These are phyloP conservation scores for Colletotrichum tamarilloi DNA, from an alignment of 2,329 filamentous ascomycete genomes.

Conservation along the genomic window DNA sequence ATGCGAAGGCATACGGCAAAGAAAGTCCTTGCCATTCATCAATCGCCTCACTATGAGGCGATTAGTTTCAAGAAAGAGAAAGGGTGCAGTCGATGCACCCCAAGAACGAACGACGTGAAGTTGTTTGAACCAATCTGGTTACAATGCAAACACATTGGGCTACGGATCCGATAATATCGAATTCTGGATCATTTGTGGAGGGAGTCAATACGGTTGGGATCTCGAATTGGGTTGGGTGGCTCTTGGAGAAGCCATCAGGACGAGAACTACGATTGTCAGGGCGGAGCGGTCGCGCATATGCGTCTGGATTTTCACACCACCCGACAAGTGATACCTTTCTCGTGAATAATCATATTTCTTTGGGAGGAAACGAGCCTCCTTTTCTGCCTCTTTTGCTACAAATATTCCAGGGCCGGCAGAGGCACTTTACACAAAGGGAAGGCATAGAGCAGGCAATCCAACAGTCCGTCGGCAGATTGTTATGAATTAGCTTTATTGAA, in stretches of 20 bases:
- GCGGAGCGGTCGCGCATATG: neutral
- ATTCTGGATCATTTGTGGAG: slow-evolving; percentile 20
- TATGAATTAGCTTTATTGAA: slow-evolving; percentile 31
- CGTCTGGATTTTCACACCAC: slow-evolving; percentile 4
- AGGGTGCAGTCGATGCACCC: neutral
- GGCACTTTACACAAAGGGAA: slow-evolving; percentile 18
- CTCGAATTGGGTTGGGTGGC: slow-evolving; percentile 16
- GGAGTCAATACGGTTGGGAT: slow-evolving; percentile 16
- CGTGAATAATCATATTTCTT: slow-evolving; percentile 35
- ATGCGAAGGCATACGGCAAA: neutral
- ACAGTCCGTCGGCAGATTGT: slow-evolving; percentile 36
- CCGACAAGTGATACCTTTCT: slow-evolving; percentile 27
- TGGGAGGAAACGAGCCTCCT: slow-evolving; percentile 12
- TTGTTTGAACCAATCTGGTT: neutral
- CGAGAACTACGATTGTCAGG: slow-evolving; percentile 1
- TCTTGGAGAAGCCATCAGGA: slow-evolving; percentile 19
- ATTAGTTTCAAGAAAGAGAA: neutral
- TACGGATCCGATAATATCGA: neutral
- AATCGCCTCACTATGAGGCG: neutral
- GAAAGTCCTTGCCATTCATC: neutral
- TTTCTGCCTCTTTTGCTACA: slow-evolving; percentile 18
- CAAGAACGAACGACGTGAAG: neutral
- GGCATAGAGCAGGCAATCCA: slow-evolving; percentile 26
- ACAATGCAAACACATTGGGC: slow-evolving; percentile 2
- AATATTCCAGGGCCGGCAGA: slow-evolving; percentile 3